Conservation (phyloP, 2,329 filamentous ascomycete genomes). For the Botrytis medusae region DNA sequence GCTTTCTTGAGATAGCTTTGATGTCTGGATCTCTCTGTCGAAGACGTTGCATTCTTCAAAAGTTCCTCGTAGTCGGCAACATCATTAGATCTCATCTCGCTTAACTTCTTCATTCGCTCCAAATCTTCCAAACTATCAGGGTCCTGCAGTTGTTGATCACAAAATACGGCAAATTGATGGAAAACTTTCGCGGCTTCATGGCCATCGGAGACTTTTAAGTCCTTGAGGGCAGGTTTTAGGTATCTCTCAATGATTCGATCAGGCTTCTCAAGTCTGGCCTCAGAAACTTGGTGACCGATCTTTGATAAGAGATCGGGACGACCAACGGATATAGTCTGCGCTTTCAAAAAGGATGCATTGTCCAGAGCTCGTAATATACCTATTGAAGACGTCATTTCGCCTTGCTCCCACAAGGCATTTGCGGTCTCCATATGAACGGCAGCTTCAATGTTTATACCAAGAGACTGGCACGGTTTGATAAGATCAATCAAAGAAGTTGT, state of each 20-base stretch:
- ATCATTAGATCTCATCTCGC: constrained; percentile 78
- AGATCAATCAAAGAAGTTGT: constrained; percentile 81
- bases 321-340: constrained; percentile 70
- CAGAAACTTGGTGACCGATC: constrained; percentile 83
- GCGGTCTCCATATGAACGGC: constrained; percentile 80
- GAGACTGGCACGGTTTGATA: constrained; percentile 63
- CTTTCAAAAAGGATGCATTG: constrained; percentile 58
- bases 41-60: constrained; percentile 43
- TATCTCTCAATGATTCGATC: constrained; percentile 87
- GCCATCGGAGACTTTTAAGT: constrained; percentile 68
- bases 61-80: constrained; percentile 69
- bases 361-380: constrained; percentile 79
- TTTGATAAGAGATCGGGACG: constrained; percentile 80
- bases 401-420: constrained; percentile 90
- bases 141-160: constrained; percentile 89
- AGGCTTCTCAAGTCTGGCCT: constrained; percentile 86
- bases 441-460: constrained; percentile 76
- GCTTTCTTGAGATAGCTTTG: constrained; percentile 66
- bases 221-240: constrained; percentile 77
- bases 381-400: constrained; percentile 86
- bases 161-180: constrained; percentile 93
- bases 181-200: constrained; percentile 83
- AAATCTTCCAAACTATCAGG: constrained; percentile 83
- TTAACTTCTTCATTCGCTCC: constrained; percentile 73
- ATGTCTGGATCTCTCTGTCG: constrained; percentile 56